These are phyloP conservation scores for Phialophora verrucosa DNA, from an alignment of 2,329 filamentous ascomycete species.

Conservation along the genomic window DNA sequence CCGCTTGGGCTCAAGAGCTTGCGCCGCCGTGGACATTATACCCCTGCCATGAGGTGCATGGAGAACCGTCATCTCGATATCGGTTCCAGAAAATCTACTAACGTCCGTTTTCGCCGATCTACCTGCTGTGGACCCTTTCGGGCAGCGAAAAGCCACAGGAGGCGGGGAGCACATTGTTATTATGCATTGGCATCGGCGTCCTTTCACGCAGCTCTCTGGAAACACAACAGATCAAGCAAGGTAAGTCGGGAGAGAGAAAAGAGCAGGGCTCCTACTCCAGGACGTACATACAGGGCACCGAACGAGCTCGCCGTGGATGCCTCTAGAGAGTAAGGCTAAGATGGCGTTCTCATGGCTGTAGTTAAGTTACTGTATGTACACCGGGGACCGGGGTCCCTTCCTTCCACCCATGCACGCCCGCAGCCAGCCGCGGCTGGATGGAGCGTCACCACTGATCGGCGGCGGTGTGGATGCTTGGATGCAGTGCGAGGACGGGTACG, in stretches of 20 bases:
- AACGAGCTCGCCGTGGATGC: not conserved
- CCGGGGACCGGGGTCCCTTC: not conserved
- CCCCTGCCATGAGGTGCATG: too few relatives aligned
- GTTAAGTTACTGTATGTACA: not conserved
- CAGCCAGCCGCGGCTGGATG: conserved; percentile 1
- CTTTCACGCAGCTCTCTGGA: not conserved
- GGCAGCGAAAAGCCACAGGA: not conserved
- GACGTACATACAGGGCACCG: not conserved
- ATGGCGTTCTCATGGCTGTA: not conserved
- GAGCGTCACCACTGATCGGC: conserved; percentile 7
- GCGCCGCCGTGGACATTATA: not conserved
- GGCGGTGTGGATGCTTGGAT: not conserved
- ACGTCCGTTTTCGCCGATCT: not conserved
- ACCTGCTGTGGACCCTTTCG: not conserved
- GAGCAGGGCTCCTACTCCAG: not conserved
- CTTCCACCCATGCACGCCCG: conserved; percentile 1
- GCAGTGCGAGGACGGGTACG: too few relatives aligned
- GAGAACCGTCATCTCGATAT: not conserved
- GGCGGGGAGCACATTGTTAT: not conserved
- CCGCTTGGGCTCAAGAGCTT: not conserved
- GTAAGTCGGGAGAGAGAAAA: not conserved
- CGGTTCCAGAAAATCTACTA: not conserved
- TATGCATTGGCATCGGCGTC: not conserved
- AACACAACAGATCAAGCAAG: not conserved
- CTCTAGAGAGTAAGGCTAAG: conserved; percentile 6